Evolutionary conservation across 108 stramenopile species (phyloP).

Genomic region (Cyclostephanos invisitatus): DNA sequence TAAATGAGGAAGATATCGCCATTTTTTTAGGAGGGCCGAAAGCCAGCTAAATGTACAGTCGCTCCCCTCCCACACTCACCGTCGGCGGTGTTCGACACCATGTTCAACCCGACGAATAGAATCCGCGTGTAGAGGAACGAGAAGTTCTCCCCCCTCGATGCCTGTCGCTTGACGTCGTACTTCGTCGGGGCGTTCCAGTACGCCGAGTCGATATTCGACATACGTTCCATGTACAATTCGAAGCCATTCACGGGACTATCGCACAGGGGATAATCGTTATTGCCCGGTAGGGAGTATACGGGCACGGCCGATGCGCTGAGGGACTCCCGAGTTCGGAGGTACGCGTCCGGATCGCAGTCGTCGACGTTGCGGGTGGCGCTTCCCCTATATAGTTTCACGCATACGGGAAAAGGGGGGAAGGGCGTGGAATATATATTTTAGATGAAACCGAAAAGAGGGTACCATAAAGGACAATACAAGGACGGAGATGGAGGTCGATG

Average conservation of each 20-base stretch:
- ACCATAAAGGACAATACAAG: no score
- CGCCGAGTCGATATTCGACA: constrained; percentile 16
- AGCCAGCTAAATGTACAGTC: no score
- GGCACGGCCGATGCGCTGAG: constrained; percentile 16
- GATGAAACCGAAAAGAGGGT: no score
- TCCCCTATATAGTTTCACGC: constrained; percentile 16
- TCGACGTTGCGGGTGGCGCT: constrained; percentile 34
- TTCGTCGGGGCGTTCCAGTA: constrained; percentile 12
- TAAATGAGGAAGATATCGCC: no score
- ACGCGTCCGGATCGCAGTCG: constrained; percentile 21
- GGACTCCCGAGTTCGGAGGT: constrained; percentile 16
- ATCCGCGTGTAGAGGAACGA: constrained; percentile 50
- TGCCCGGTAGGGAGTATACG: constrained; percentile 32
- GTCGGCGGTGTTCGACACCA: constrained; percentile 33
- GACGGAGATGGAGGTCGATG: no score
- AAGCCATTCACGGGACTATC: constrained; percentile 14
- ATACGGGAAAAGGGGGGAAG: no score
- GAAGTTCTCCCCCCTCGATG: constrained; percentile 52
- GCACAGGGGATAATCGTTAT: constrained; percentile 34
- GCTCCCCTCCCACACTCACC: no score
- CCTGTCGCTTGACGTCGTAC: constrained; percentile 25
- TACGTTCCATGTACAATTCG: constrained; percentile 16
- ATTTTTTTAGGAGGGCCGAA: no score
- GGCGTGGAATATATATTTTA: no score
- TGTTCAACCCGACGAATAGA: constrained; percentile 63